Percentiles rank a stretch among this genome's conserved stretches.
Evolutionary conservation across 164 flowering plant genomes (phyloP).

Genomic region (Macadamia integrifolia): DNA sequence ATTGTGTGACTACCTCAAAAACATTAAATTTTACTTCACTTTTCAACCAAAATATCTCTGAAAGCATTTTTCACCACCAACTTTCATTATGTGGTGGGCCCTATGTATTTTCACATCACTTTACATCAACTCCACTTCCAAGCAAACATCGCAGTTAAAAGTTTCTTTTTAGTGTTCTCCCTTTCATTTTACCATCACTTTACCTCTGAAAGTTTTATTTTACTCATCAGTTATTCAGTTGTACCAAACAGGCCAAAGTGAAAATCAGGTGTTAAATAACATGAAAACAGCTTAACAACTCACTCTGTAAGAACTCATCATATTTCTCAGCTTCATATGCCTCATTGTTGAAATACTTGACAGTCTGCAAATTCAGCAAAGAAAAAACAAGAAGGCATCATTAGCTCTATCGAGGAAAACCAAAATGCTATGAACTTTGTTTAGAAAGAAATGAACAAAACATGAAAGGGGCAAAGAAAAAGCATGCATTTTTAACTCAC

Average conservation of each 20-base stretch:
- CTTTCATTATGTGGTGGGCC: too few relatives aligned
- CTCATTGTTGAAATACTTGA: constrained; percentile 97
- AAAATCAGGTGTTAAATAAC: not conserved
- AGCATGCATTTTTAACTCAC: constrained; percentile 24
- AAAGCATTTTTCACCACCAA: too few relatives aligned
- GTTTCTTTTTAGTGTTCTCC: too few relatives aligned
- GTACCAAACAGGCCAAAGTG: not conserved
- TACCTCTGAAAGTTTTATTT: too few relatives aligned
- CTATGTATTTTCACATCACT: too few relatives aligned
- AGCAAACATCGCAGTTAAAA: too few relatives aligned
- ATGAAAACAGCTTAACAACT: constrained; percentile 29
- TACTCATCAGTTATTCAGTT: too few relatives aligned
- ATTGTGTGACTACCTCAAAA: too few relatives aligned
- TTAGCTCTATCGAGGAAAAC: not conserved
- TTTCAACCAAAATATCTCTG: too few relatives aligned
- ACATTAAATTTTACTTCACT: too few relatives aligned
- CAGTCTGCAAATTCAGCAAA: constrained; percentile 49
- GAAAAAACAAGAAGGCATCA: not conserved
- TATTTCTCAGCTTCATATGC: constrained; percentile 77
- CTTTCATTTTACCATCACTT: too few relatives aligned
- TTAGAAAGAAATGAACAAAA: constrained; percentile 4
- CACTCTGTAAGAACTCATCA: constrained; percentile 77
- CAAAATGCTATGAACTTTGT: not conserved
- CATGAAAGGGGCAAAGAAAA: not conserved
- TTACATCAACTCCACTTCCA: too few relatives aligned